These are phyloP conservation scores for Rhodosporidiobolus sp. DNA, from an alignment of 768 basidiomycete species.

Conservation along the genomic window DNA sequence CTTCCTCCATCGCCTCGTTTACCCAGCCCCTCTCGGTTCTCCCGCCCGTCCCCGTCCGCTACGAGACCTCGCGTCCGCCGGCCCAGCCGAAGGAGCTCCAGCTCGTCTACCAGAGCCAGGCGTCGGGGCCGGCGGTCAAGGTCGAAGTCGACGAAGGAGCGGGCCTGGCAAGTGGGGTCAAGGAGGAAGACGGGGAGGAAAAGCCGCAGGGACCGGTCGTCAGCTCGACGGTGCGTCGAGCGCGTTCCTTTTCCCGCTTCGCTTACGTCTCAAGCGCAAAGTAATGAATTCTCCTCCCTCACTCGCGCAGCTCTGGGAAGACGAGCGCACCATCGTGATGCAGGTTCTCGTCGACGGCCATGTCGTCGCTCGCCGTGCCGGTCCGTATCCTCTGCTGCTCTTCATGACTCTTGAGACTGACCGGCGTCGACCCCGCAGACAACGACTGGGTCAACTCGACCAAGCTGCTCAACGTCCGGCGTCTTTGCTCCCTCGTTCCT, in stretches of 20 bases:
- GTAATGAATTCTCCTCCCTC: not conserved
- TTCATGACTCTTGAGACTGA: no score
- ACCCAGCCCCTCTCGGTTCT: no score
- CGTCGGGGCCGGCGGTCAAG: not conserved
- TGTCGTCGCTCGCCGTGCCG: conserved; percentile 15
- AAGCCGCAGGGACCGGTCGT: not conserved
- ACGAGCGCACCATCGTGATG: conserved; percentile 23
- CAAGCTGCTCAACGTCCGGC: conserved; percentile 28
- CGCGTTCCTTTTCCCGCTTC: not conserved
- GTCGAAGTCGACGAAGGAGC: not conserved
- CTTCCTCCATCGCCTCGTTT: no score
- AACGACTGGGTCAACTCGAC: conserved; percentile 36
- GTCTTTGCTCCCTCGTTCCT: not conserved
- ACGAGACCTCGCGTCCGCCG: no score
- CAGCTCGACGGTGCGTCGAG: conserved; percentile 1
- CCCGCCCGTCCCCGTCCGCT: no score
- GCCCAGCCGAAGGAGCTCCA: no score
- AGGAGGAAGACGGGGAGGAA: not conserved
- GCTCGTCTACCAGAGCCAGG: not conserved
- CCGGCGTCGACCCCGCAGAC: not conserved
- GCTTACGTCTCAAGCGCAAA: not conserved
- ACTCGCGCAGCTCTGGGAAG: conserved; percentile 32
- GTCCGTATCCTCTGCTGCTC: not conserved
- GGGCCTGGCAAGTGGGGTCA: not conserved
- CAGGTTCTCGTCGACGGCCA: conserved; percentile 26